Evolutionary conservation across 176 grass and related monocot genomes (phyloP).

Genomic region (Luzula sylvatica): DNA sequence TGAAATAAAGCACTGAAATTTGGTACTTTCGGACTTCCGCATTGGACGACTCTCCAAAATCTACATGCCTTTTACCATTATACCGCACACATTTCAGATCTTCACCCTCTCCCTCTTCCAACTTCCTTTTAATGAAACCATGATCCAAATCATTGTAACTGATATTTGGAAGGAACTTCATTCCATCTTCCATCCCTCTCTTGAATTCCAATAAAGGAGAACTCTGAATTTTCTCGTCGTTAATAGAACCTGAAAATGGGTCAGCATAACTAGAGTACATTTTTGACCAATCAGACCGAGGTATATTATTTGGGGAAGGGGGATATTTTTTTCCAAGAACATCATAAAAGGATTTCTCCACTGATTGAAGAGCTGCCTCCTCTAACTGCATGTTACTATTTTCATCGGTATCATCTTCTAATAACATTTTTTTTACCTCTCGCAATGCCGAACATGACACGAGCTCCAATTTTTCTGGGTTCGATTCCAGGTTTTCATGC

Average conservation of each 20-base stretch:
- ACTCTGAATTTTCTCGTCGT: background rate
- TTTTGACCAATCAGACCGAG: background rate
- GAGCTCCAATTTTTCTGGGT: background rate
- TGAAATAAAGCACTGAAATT: slow-evolving; percentile 14
- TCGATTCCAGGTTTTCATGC: background rate
- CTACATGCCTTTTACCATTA: background rate
- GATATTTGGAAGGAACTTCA: slow-evolving; percentile 25
- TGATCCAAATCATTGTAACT: slow-evolving; percentile 4
- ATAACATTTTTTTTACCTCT: slow-evolving; percentile 23
- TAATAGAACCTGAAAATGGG: background rate
- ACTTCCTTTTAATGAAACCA: background rate
- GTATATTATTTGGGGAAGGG: background rate
- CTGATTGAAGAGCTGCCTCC: slow-evolving; percentile 1
- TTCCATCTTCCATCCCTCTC: slow-evolving; percentile 27
- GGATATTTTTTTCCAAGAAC: slow-evolving; percentile 21
- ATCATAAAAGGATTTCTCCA: slow-evolving; percentile 25
- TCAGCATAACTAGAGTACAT: background rate
- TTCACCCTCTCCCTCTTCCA: background rate
- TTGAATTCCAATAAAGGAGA: slow-evolving; percentile 21
- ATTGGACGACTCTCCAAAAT: background rate
- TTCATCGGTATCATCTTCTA: slow-evolving; percentile 24
- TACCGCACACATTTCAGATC: too few relatives aligned
- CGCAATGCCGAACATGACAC: slow-evolving; percentile 11
- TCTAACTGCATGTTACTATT: slow-evolving; percentile 9
- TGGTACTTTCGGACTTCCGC: slow-evolving; percentile 12